Evolutionary conservation across 1,139 yeast genomes (phyloP).

Genomic region (Torulaspora globosa): DNA sequence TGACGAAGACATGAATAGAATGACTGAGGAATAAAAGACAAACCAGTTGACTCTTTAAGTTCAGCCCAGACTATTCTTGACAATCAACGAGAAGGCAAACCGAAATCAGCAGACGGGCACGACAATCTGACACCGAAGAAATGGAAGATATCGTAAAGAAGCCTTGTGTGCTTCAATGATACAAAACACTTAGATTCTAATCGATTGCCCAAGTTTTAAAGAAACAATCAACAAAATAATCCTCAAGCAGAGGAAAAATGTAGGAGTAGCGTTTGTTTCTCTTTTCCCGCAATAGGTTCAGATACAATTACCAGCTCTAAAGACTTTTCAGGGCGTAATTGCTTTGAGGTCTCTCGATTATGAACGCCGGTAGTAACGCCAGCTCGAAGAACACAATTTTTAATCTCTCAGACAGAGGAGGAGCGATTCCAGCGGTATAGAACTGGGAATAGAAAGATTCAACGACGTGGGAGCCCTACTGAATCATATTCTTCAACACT

Average conservation of each 20-base stretch:
- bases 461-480: background rate
- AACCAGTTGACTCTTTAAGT: conserved; percentile 1
- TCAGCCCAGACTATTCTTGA: conserved; percentile 4
- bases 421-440: background rate
- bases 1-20: conserved; percentile 17
- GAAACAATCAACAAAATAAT: conserved; percentile 2
- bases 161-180: background rate
- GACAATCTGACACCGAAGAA: background rate
- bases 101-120: background rate
- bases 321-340: conserved; percentile 3
- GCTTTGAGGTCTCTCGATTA: conserved; percentile 1
- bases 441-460: background rate
- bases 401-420: conserved; percentile 4
- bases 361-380: conserved; percentile 1
- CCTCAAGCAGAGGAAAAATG: conserved; percentile 4
- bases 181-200: background rate
- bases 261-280: conserved; percentile 13
- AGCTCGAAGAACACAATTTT: background rate
- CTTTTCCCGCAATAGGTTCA: conserved; percentile 16
- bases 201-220: conserved; percentile 3
- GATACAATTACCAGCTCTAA: background rate
- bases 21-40: background rate
- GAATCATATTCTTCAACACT: background rate
- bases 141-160: background rate
- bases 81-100: background rate